Evolutionary conservation across 176 grass and related monocot genomes (phyloP), one percentile per base, ranked within the genome.

Genomic region (Cenchrus purpureus): DNA sequence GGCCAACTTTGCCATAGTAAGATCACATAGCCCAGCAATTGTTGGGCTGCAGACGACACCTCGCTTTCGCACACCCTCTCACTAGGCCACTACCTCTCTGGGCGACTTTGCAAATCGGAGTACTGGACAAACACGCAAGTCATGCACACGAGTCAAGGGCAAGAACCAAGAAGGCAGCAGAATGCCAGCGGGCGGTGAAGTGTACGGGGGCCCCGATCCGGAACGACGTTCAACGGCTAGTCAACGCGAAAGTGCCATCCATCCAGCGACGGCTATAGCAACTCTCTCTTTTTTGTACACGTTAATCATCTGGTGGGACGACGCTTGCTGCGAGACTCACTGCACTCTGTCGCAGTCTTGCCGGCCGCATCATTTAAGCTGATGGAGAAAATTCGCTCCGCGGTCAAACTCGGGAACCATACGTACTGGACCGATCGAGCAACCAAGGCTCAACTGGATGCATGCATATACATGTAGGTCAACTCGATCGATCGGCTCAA

Each of bases 261-360:
- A 17, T 56, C 74, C 22, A 31, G 28, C 22, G 68, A 32, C 10
- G 29, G 50, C 44, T 31, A 29, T 37, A 4, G 37, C 37, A 40
- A 4, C 32, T 40, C 46, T 29, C 80, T 50, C 49, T 2, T 12
- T 80, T 85, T 76, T 81, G 17, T n/a, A 77, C 82, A 76, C 87
- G 77, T 85, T 84, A 20, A 46, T 53, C 7, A 2, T 32, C 31
- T 75, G 22, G 59, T 74, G 68, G 75, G 40, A 16, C 28, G 37
- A 0, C 31, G 31, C 31, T 32, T 4, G 57, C 20, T n/a, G 2
- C 57, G 57, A 3, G 2, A 10, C 31, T 52, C 31, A 32, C 31
- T 32, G 31, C 31, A 25, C 55, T 34, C 42, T 53, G 69, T 68
- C 43, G 87, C 43, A 11, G 69, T 76, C 82, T 32, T 48, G 37